Evolutionary conservation across 345 rosid genomes (phyloP).

Genomic region (Draba incana): DNA sequence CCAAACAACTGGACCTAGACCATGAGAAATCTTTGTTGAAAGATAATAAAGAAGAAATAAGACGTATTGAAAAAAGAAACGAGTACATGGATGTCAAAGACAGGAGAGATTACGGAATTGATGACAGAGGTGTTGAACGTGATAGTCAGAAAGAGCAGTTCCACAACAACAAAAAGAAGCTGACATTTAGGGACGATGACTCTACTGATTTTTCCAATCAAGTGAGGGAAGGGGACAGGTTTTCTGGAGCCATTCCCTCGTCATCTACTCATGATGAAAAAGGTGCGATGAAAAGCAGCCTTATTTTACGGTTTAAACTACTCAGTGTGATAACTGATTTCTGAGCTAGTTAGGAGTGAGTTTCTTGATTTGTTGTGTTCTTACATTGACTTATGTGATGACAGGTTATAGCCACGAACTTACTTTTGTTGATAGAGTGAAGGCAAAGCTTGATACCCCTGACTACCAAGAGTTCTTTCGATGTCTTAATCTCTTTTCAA

Average conservation of each 20-base stretch:
- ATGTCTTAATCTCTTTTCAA: conserved; percentile 83
- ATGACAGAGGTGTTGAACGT: conserved; percentile 61
- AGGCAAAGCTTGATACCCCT: conserved; percentile 64
- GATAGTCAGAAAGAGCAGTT: conserved; percentile 68
- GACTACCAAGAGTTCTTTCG: conserved; percentile 81
- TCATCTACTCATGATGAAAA: conserved; percentile 72
- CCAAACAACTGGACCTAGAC: conserved; percentile 63
- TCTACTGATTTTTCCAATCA: conserved; percentile 60
- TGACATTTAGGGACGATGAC: conserved; percentile 48
- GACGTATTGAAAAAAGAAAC: conserved; percentile 68
- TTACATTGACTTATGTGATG: conserved; percentile 37
- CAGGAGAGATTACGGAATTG: conserved; percentile 58
- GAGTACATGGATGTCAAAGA: conserved; percentile 78
- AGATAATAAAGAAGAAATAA: conserved; percentile 69
- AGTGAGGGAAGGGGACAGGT: conserved; percentile 62
- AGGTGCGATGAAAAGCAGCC: conserved; percentile 60
- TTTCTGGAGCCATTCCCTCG: conserved; percentile 52
- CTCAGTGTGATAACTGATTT: background rate
- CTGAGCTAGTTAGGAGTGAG: conserved; percentile 5
- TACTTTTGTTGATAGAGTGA: conserved; percentile 84
- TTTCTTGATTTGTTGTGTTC: background rate
- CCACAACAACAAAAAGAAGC: conserved; percentile 54
- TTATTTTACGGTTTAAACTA: background rate
- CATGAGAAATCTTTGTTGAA: conserved; percentile 56
- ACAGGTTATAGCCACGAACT: conserved; percentile 75